Conservation (phyloP, 1,139 yeast genomes). For the Hyphopichia buzzinii region DNA sequence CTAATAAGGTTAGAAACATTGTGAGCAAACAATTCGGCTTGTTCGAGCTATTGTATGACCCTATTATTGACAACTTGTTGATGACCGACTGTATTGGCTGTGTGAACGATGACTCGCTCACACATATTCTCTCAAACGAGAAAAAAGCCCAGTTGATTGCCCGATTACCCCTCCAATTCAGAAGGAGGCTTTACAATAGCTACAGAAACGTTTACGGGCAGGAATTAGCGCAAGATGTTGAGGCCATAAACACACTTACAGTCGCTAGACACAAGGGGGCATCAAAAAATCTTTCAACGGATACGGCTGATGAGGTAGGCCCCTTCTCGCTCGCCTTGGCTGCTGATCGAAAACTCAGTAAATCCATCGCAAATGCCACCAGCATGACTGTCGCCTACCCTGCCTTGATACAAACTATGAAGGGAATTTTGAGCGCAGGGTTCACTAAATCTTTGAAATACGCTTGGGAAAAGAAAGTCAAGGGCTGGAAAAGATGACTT, state of each 20-base stretch:
- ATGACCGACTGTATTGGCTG: slow-evolving; percentile 8
- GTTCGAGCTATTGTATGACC: slow-evolving; percentile 71
- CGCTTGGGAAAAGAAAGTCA: slow-evolving; percentile 66
- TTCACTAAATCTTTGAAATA: slow-evolving; percentile 66
- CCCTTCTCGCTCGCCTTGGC: slow-evolving; percentile 15
- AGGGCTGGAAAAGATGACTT: background rate
- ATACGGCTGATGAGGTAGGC: slow-evolving; percentile 6
- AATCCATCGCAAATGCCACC: slow-evolving; percentile 44
- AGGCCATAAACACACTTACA: no score
- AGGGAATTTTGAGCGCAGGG: slow-evolving; percentile 90
- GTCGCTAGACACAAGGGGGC: slow-evolving; percentile 22
- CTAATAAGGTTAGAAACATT: slow-evolving; percentile 81
- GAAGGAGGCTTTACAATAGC: slow-evolving; percentile 15
- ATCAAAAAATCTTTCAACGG: slow-evolving; percentile 14
- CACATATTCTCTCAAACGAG: slow-evolving; percentile 13
- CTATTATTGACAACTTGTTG: slow-evolving; percentile 22
- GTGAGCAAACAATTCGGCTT: slow-evolving; percentile 71
- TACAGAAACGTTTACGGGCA: slow-evolving; percentile 15
- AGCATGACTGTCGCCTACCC: slow-evolving; percentile 64
- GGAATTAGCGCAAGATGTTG: slow-evolving; percentile 42
- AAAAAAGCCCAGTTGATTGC: slow-evolving; percentile 27
- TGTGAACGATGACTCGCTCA: background rate
- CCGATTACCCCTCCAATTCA: slow-evolving; percentile 51
- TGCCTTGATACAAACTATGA: slow-evolving; percentile 70
- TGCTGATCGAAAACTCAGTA: slow-evolving; percentile 23